These are phyloP conservation scores for Cercospora nicotianae DNA, from an alignment of 2,329 filamentous ascomycete genomes.

Conservation along the genomic window DNA sequence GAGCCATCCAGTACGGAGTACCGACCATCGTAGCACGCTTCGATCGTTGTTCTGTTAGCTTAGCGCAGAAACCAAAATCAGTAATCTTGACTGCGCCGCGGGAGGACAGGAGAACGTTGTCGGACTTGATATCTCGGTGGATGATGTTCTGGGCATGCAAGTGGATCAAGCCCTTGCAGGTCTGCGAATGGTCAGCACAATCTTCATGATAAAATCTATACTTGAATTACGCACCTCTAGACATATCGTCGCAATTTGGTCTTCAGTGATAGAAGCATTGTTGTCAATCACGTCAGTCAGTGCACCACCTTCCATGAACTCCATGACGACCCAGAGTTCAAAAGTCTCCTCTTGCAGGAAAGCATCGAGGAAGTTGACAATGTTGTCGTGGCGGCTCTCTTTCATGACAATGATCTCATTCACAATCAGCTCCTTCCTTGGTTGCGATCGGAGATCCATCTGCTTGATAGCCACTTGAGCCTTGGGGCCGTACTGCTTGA, in stretches of 20 bases:
- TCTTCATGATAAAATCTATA: not conserved
- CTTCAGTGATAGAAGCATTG: conserved; percentile 88
- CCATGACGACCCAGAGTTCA: conserved; percentile 99
- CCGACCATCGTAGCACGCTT: conserved; percentile 99
- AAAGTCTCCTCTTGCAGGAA: conserved; percentile 93
- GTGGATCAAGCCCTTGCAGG: conserved; percentile 91
- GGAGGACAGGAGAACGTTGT: conserved; percentile 93
- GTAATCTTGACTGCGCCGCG: conserved; percentile 94
- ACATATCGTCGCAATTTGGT: conserved; percentile 97
- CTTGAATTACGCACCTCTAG: conserved; percentile 68
- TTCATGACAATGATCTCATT: conserved; percentile 99
- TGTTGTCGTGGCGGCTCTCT: conserved; percentile 95
- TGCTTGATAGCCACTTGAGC: conserved; percentile 98
- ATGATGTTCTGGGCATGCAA: conserved; percentile 96
- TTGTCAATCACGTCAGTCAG: conserved; percentile 99
- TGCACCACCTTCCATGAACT: conserved; percentile 98
- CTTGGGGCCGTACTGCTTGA: conserved; percentile 74
- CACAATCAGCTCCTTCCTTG: conserved; percentile 95
- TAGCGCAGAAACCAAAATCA: conserved; percentile 98
- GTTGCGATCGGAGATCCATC: conserved; percentile 97
- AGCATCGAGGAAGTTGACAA: conserved; percentile 97
- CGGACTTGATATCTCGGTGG: conserved; percentile 98
- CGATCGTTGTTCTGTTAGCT: conserved; percentile 92
- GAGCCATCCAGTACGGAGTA: conserved; percentile 99
- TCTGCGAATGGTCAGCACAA: conserved; percentile 56